phyloP scores from a whole-genome alignment of 768 basidiomycete species.

The Podaxis sp. region DNA sequence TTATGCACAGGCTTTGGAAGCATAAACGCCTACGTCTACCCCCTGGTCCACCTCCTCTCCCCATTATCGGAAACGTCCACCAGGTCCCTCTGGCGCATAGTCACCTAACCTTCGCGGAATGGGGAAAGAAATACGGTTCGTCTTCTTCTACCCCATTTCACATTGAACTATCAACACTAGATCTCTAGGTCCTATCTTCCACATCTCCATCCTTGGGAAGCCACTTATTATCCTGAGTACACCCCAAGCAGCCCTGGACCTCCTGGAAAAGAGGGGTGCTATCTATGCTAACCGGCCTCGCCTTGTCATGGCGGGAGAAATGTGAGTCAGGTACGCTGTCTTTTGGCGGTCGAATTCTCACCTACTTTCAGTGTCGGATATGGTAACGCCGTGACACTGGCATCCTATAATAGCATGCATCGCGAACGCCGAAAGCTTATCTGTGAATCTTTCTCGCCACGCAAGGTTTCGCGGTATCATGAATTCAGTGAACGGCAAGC shows the following conservation, averaged over 20 bases:
- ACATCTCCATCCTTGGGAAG: slow-evolving; percentile 3
- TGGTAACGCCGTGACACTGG: slow-evolving; percentile 4
- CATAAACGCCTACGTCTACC: neutral
- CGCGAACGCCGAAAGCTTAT: slow-evolving; percentile 9
- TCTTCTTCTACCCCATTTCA: neutral
- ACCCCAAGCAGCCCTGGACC: slow-evolving; percentile 22
- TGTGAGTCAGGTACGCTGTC: slow-evolving; percentile 8
- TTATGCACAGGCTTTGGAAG: neutral
- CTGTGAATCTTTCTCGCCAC: slow-evolving; percentile 9
- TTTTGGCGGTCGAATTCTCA: neutral
- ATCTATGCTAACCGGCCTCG: slow-evolving; percentile 29
- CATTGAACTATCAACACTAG: neutral
- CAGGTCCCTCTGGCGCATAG: neutral
- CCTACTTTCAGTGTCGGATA: slow-evolving; percentile 5
- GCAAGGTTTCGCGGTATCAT: slow-evolving; percentile 5
- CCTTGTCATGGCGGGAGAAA: slow-evolving; percentile 26
- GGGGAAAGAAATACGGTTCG: slow-evolving; percentile 7
- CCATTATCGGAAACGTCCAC: slow-evolving; percentile 6
- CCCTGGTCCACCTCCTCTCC: slow-evolving; percentile 3
- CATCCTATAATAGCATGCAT: slow-evolving; percentile 1
- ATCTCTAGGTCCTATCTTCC: neutral
- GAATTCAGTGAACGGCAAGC: slow-evolving; percentile 5
- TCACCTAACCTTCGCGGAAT: neutral
- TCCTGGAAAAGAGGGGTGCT: slow-evolving; percentile 26
- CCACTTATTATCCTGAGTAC: slow-evolving; percentile 19